Conservation (phyloP, 192 early-diverging fungal species). For the Dissophora globulifera region DNA sequence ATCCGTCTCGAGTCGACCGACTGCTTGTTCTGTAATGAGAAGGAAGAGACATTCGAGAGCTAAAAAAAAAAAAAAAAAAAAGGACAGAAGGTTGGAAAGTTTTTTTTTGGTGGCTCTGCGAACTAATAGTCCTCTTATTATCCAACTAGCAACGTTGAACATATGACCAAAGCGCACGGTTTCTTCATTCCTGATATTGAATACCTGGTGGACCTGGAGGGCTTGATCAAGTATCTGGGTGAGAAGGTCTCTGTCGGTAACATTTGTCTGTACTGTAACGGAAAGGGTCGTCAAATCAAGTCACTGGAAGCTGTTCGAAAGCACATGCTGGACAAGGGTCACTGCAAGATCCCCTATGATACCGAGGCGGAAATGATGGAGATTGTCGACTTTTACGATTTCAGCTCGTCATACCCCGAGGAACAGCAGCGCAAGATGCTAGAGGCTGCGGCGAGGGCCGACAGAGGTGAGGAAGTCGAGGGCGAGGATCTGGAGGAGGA, state of each 20-base stretch:
- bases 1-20: constrained; percentile 74
- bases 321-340: constrained; percentile 97
- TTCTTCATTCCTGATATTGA: constrained; percentile 99
- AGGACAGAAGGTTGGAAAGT: too few species aligned
- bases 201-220: constrained; percentile 87
- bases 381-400: constrained; percentile 96
- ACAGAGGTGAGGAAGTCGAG: constrained; percentile 60
- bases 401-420: constrained; percentile 86
- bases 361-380: constrained; percentile 91
- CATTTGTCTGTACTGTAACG: constrained; percentile 95
- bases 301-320: constrained; percentile 91
- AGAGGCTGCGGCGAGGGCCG: constrained; percentile 50
- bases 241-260: constrained; percentile 97
- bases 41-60: constrained; percentile 68
- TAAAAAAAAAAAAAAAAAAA: constrained; percentile 1
- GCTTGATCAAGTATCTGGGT: constrained; percentile 90
- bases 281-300: constrained; percentile 83
- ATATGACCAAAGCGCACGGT: constrained; percentile 92
- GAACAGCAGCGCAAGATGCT: constrained; percentile 54
- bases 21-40: constrained; percentile 93
- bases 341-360: constrained; percentile 97
- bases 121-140: neutral
- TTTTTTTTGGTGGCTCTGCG: too few species aligned
- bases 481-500: constrained; percentile 55
- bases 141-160: constrained; percentile 74